These are phyloP conservation scores for Pseudozyma sp. DNA, from an alignment of 1,284 basidiomycete genomes.

Conservation along the genomic window DNA sequence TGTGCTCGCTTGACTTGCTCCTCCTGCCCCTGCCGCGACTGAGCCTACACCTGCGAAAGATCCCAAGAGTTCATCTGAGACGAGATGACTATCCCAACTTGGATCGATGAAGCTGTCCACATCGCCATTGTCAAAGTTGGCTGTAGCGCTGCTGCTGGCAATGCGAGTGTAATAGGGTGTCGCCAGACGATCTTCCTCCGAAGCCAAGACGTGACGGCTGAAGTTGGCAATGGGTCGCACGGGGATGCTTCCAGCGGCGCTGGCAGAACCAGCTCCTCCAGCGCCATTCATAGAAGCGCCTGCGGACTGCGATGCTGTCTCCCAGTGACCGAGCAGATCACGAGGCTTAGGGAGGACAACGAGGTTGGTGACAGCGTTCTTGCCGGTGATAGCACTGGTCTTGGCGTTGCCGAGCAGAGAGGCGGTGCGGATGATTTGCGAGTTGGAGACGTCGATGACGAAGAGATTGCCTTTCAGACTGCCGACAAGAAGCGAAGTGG, in stretches of 20 bases:
- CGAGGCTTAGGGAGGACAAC: constrained; percentile 40
- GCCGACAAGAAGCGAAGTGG: constrained; percentile 73
- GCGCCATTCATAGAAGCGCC: background rate
- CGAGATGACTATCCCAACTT: constrained; percentile 37
- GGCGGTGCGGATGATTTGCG: constrained; percentile 86
- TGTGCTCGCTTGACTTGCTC: background rate
- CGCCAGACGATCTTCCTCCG: constrained; percentile 34
- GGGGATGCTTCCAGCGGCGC: constrained; percentile 22
- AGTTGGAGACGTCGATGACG: constrained; percentile 87
- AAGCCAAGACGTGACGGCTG: constrained; percentile 27
- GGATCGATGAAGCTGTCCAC: constrained; percentile 41
- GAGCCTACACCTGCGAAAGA: background rate
- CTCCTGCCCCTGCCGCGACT: background rate
- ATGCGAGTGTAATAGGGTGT: constrained; percentile 41
- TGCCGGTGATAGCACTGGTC: constrained; percentile 33
- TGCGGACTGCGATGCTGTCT: constrained; percentile 12
- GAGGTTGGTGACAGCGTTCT: constrained; percentile 58
- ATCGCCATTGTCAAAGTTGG: constrained; percentile 5
- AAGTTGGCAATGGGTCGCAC: constrained; percentile 41
- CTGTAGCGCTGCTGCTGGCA: constrained; percentile 8
- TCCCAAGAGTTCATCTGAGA: constrained; percentile 18
- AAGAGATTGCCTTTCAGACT: constrained; percentile 76
- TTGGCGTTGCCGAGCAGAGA: constrained; percentile 46
- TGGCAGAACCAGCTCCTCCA: constrained; percentile 16
- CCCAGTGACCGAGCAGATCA: constrained; percentile 49